Evolutionary conservation across 2,329 filamentous ascomycete species (phyloP).

Genomic region (Penicillium hordei): DNA sequence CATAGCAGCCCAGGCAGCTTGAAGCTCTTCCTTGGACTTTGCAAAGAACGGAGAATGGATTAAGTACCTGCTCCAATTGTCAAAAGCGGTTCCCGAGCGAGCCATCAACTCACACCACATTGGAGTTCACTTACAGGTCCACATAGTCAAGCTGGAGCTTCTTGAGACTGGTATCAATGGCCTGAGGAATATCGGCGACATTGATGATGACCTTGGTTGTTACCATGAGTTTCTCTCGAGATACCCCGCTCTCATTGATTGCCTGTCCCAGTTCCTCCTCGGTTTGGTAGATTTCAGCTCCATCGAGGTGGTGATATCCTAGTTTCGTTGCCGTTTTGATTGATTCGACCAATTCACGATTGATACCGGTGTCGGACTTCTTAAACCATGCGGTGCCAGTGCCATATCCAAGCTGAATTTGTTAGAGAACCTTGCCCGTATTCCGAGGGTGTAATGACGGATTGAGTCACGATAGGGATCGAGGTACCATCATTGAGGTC

Average conservation of each 20-base stretch:
- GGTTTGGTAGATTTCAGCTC: slow-evolving; percentile 57
- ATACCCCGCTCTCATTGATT: slow-evolving; percentile 48
- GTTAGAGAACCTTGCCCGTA: slow-evolving; percentile 1
- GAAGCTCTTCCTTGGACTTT: slow-evolving; percentile 54
- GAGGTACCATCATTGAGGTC: slow-evolving; percentile 58
- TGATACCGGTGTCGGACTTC: slow-evolving; percentile 46
- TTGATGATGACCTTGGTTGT: slow-evolving; percentile 59
- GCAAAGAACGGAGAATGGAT: slow-evolving; percentile 63
- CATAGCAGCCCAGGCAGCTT: slow-evolving; percentile 60
- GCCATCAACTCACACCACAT: not conserved
- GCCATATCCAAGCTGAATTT: slow-evolving; percentile 57
- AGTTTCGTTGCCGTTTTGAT: slow-evolving; percentile 59
- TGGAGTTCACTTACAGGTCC: slow-evolving; percentile 53
- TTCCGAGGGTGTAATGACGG: not conserved
- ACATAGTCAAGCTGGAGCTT: slow-evolving; percentile 63
- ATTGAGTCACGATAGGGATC: slow-evolving; percentile 54
- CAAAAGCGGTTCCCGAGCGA: not conserved
- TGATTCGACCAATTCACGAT: slow-evolving; percentile 55
- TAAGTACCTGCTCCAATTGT: slow-evolving; percentile 49
- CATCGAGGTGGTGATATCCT: slow-evolving; percentile 63
- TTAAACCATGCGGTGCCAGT: slow-evolving; percentile 67
- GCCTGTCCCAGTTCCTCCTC: slow-evolving; percentile 51
- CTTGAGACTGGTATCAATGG: slow-evolving; percentile 57
- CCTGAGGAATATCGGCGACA: slow-evolving; percentile 56
- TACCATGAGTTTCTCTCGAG: slow-evolving; percentile 51